Conservation (phyloP, 2,329 filamentous ascomycete species). For the Capronia epimyces region DNA sequence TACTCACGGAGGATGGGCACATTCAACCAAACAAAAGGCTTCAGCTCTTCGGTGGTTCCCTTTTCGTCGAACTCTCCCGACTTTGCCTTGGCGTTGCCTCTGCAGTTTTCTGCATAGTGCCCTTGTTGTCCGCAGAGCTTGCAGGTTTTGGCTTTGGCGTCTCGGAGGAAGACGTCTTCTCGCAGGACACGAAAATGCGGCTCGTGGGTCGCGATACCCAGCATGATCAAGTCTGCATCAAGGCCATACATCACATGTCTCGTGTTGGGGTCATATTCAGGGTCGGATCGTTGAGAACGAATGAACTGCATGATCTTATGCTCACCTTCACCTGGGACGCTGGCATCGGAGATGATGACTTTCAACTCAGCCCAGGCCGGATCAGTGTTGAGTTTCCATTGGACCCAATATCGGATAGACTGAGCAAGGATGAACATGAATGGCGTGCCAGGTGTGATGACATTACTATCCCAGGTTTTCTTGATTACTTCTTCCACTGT, state of each 20-base stretch:
- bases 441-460: slow-evolving; percentile 91
- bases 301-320: slow-evolving; percentile 99
- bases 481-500: slow-evolving; percentile 57
- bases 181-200: slow-evolving; percentile 93
- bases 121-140: slow-evolving; percentile 87
- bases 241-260: slow-evolving; percentile 96
- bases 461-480: slow-evolving; percentile 86
- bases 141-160: slow-evolving; percentile 75
- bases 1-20: slow-evolving; percentile 90
- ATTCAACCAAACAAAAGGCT: slow-evolving; percentile 98
- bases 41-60: slow-evolving; percentile 61
- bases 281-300: slow-evolving; percentile 82
- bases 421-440: slow-evolving; percentile 96
- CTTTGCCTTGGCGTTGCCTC: slow-evolving; percentile 71
- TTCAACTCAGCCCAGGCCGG: slow-evolving; percentile 94
- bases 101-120: slow-evolving; percentile 81
- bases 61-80: slow-evolving; percentile 77
- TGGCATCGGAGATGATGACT: slow-evolving; percentile 96
- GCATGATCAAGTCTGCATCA: slow-evolving; percentile 97
- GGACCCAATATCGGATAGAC: slow-evolving; percentile 91
- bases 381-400: slow-evolving; percentile 96
- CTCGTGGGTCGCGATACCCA: slow-evolving; percentile 93
- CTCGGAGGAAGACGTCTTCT: slow-evolving; percentile 93
- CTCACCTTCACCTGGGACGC: slow-evolving; percentile 94
- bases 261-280: slow-evolving; percentile 92